phyloP scores from a whole-genome alignment of 2,329 filamentous ascomycete genomes.

The Lecanicillium sp. region DNA sequence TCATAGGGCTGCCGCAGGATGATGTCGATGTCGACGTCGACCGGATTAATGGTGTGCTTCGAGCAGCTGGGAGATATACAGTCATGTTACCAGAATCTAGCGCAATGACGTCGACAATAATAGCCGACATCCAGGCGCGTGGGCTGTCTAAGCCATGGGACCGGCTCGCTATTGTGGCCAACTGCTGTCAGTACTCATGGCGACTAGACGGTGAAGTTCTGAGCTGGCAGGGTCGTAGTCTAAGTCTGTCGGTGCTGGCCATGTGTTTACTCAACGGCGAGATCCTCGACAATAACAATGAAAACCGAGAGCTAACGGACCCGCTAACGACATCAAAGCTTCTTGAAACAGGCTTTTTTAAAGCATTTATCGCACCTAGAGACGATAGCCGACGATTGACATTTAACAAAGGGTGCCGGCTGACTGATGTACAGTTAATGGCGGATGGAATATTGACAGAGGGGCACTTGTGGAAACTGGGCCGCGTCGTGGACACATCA shows the following conservation, averaged over 20 bases:
- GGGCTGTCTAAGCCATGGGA: slow-evolving; percentile 17
- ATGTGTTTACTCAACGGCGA: slow-evolving; percentile 23
- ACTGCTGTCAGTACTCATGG: slow-evolving; percentile 22
- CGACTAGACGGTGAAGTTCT: slow-evolving; percentile 15
- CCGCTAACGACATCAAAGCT: slow-evolving; percentile 7
- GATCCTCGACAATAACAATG: slow-evolving; percentile 24
- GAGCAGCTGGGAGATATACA: slow-evolving; percentile 18
- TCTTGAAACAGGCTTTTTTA: slow-evolving; percentile 13
- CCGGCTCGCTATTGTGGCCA: slow-evolving; percentile 20
- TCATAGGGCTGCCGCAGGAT: slow-evolving; percentile 1
- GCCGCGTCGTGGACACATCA: slow-evolving; percentile 10
- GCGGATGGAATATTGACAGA: slow-evolving; percentile 12
- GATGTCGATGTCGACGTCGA: neutral
- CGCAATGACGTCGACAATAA: slow-evolving; percentile 18
- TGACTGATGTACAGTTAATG: slow-evolving; percentile 12
- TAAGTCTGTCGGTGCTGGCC: slow-evolving; percentile 19
- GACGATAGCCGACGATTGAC: slow-evolving; percentile 11
- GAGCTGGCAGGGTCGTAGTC: slow-evolving; percentile 9
- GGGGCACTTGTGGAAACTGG: slow-evolving; percentile 19
- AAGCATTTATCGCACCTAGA: slow-evolving; percentile 11
- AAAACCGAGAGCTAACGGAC: neutral
- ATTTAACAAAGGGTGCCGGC: slow-evolving; percentile 19
- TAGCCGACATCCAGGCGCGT: slow-evolving; percentile 16
- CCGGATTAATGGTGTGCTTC: slow-evolving; percentile 10
- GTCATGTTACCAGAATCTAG: slow-evolving; percentile 12